Conservation (phyloP, 495 filamentous ascomycete genomes). For the Xylaria grammica region DNA sequence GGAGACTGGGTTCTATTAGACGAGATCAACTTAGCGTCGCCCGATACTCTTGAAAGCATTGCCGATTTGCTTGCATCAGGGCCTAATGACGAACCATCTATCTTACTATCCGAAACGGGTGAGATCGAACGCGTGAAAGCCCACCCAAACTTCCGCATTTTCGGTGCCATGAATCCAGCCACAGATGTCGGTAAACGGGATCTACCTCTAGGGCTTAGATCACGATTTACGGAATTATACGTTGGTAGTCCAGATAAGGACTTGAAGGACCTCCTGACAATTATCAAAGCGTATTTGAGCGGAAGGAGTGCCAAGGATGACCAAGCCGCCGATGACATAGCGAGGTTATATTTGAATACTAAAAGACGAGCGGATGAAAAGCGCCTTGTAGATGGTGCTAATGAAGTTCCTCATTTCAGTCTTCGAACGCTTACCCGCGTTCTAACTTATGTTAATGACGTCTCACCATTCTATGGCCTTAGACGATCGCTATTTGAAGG, state of each 20-base stretch:
- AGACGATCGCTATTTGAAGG: constrained; percentile 90
- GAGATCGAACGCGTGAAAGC: constrained; percentile 86
- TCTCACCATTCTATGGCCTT: constrained; percentile 84
- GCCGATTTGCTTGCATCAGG: constrained; percentile 79
- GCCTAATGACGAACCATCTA: constrained; percentile 69
- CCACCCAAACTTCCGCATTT: constrained; percentile 92
- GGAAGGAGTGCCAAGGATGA: constrained; percentile 67
- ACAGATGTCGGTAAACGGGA: constrained; percentile 97
- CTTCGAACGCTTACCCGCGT: constrained; percentile 92
- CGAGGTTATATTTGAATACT: constrained; percentile 82
- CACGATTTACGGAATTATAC: constrained; percentile 92
- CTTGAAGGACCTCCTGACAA: constrained; percentile 76
- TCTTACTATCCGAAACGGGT: constrained; percentile 90
- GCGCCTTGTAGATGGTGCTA: constrained; percentile 87
- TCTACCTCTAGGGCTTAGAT: constrained; percentile 80
- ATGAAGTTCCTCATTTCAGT: constrained; percentile 93
- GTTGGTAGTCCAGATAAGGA: constrained; percentile 87
- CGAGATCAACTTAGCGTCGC: constrained; percentile 94
- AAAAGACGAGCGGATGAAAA: constrained; percentile 82
- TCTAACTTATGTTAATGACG: constrained; percentile 82
- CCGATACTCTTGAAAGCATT: constrained; percentile 93
- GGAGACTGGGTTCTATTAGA: constrained; percentile 98
- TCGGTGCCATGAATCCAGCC: constrained; percentile 98
- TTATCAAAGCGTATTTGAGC: constrained; percentile 86
- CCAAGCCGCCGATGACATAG: constrained; percentile 74